Conservation (phyloP, 179 eudicot genomes). For the Drosera spatulata region DNA sequence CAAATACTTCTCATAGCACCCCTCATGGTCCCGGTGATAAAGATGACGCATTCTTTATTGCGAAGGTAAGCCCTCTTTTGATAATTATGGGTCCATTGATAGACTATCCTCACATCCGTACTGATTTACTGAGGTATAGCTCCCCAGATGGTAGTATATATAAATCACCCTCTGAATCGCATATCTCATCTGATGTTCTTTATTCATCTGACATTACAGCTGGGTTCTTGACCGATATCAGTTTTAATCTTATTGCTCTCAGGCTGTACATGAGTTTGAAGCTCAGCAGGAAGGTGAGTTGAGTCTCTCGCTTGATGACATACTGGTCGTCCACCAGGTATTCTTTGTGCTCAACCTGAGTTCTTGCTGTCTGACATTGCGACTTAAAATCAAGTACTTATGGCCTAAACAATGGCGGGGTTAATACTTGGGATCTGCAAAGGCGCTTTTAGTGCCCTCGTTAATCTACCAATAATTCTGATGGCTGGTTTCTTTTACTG, state of each 20-base stretch:
- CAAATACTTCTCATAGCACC: conserved; percentile 7
- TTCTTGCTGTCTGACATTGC: neutral
- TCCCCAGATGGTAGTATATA: neutral
- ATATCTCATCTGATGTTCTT: neutral
- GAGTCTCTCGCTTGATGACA: conserved; percentile 45
- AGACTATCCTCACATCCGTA: neutral
- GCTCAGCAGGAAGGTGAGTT: conserved; percentile 75
- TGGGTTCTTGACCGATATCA: neutral
- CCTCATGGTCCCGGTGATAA: conserved; percentile 19
- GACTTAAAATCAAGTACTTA: neutral
- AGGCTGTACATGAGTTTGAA: conserved; percentile 79
- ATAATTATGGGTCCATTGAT: neutral
- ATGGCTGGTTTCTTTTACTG: too few relatives aligned
- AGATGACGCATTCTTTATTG: conserved; percentile 35
- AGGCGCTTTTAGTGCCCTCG: too few relatives aligned
- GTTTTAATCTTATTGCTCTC: neutral
- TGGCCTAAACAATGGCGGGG: too few relatives aligned
- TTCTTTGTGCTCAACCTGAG: neutral
- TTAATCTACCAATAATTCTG: too few relatives aligned
- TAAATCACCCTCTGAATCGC: neutral
- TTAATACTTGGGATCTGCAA: too few relatives aligned
- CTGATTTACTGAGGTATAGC: neutral
- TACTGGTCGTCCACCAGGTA: conserved; percentile 66
- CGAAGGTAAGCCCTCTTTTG: conserved; percentile 39
- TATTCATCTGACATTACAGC: neutral